Conservation (phyloP, 164 flowering plant genomes). For the Euptelea pleiosperma region DNA sequence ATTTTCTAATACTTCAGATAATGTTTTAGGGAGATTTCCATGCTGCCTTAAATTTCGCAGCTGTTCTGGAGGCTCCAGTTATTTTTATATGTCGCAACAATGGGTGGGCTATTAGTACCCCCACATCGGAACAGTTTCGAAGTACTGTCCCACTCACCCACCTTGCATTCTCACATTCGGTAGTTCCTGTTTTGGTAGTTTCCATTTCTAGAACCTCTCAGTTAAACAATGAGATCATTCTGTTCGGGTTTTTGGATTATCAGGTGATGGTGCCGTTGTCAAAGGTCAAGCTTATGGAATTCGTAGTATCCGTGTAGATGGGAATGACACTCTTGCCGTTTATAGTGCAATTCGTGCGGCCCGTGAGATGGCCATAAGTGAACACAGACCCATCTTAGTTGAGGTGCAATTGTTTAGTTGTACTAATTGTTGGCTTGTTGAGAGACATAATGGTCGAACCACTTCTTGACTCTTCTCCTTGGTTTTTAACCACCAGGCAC, state of each 20-base stretch:
- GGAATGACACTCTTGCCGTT: slow-evolving; percentile 89
- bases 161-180: background rate
- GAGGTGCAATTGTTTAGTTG: slow-evolving; percentile 46
- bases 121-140: slow-evolving; percentile 84
- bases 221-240: background rate
- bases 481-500: slow-evolving; percentile 42
- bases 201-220: background rate
- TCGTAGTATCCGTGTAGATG: slow-evolving; percentile 82
- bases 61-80: slow-evolving; percentile 85
- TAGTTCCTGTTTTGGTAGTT: background rate
- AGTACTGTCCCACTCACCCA: slow-evolving; percentile 38
- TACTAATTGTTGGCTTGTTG: background rate
- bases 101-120: slow-evolving; percentile 98
- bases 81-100: slow-evolving; percentile 92
- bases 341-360: slow-evolving; percentile 68
- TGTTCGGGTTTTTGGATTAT: slow-evolving; percentile 10
- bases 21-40: slow-evolving; percentile 91
- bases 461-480: background rate
- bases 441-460: background rate
- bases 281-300: slow-evolving; percentile 89
- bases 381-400: slow-evolving; percentile 65
- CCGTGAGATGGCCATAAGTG: slow-evolving; percentile 71
- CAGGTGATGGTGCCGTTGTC: slow-evolving; percentile 86
- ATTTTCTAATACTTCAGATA: slow-evolving; percentile 19
- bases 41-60: slow-evolving; percentile 91